These are phyloP conservation scores for Diplodia seriata DNA, from an alignment of 2,329 filamentous ascomycete genomes.

Conservation along the genomic window DNA sequence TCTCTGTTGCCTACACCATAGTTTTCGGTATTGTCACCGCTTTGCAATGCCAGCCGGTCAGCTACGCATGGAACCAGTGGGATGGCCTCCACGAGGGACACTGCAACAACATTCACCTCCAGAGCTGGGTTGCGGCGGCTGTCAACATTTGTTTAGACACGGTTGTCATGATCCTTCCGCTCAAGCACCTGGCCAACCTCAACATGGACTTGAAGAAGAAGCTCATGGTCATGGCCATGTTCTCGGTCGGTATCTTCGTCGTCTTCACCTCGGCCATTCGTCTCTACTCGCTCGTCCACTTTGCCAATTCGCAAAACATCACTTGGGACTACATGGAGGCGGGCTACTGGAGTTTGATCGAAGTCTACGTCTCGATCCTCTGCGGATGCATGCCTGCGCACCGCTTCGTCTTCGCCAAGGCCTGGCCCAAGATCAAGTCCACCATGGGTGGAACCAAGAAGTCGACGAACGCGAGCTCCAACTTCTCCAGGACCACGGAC, in stretches of 20 bases:
- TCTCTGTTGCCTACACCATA: slow-evolving; percentile 39
- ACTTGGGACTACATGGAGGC: slow-evolving; percentile 52
- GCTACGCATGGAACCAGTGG: slow-evolving; percentile 40
- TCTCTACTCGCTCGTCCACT: slow-evolving; percentile 52
- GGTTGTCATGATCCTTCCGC: slow-evolving; percentile 43
- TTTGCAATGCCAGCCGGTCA: slow-evolving; percentile 38
- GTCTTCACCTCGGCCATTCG: slow-evolving; percentile 53
- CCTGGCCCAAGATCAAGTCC: slow-evolving; percentile 31
- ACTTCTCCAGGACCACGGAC: neutral
- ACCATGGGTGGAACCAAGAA: slow-evolving; percentile 14
- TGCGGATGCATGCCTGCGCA: slow-evolving; percentile 53
- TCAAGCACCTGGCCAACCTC: slow-evolving; percentile 42
- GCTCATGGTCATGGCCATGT: slow-evolving; percentile 47
- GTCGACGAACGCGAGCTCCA: slow-evolving; percentile 13
- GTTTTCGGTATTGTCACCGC: slow-evolving; percentile 35
- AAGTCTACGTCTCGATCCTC: slow-evolving; percentile 49
- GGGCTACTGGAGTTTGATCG: slow-evolving; percentile 51
- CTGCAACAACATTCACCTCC: slow-evolving; percentile 46
- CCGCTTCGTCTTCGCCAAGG: slow-evolving; percentile 35
- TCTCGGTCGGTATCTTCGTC: slow-evolving; percentile 49
- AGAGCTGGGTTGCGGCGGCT: slow-evolving; percentile 43
- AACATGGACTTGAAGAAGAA: slow-evolving; percentile 46
- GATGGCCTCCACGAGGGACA: slow-evolving; percentile 37
- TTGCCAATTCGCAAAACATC: slow-evolving; percentile 52
- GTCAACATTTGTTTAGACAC: slow-evolving; percentile 44